Conservation (phyloP, 148 eudicot species). For the Fallopia convolvulus region DNA sequence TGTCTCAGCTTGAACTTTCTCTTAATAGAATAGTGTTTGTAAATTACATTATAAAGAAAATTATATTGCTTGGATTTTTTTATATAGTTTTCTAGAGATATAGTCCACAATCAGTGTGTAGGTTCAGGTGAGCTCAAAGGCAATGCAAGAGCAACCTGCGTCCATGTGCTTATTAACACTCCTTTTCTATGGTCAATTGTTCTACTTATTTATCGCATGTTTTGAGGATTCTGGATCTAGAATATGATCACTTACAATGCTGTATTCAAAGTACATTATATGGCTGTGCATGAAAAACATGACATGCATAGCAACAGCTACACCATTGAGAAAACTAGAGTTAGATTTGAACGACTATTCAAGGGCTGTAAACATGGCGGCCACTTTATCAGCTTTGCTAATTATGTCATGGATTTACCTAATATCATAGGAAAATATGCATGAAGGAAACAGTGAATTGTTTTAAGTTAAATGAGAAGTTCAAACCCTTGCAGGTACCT, state of each 20-base stretch:
- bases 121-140: not conserved
- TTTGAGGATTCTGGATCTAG: not conserved
- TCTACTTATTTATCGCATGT: not conserved
- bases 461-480: constrained; percentile 1
- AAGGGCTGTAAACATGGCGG: not conserved
- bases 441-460: not conserved
- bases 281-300: not conserved
- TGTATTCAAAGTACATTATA: not conserved
- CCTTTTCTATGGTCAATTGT: not conserved
- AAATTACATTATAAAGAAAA: not conserved
- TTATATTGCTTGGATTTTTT: not conserved
- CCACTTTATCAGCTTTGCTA: not conserved
- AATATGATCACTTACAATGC: not conserved
- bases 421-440: not conserved
- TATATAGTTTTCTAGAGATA: not conserved
- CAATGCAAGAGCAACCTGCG: not conserved
- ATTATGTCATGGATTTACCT: not conserved
- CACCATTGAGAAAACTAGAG: not conserved
- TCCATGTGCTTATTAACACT: not conserved
- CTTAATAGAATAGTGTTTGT: not conserved
- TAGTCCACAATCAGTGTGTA: not conserved
- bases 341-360: not conserved
- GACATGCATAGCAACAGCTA: not conserved
- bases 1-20: not conserved
- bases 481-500: constrained; percentile 44